phyloP scores from a whole-genome alignment of 257 asterid species.

The Scutellaria barbata region DNA sequence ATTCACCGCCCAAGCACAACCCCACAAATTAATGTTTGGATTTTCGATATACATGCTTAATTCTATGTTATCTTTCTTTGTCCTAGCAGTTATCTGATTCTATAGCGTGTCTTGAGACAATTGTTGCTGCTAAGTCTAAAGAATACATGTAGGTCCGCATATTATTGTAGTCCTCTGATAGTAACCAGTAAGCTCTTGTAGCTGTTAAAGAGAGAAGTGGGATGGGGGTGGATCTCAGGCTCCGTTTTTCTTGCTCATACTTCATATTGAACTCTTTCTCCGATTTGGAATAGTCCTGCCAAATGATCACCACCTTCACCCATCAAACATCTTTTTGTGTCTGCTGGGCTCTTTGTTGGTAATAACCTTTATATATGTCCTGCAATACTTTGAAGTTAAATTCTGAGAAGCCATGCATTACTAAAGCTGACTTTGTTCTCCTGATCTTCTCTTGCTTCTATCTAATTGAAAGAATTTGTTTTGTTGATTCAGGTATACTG shows the following conservation, averaged over 20 bases:
- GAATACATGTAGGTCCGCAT: background rate
- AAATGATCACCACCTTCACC: background rate
- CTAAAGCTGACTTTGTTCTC: slow-evolving; percentile 7
- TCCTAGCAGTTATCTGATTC: slow-evolving; percentile 1
- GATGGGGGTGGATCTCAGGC: background rate
- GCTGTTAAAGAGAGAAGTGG: slow-evolving; percentile 4
- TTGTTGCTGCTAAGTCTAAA: background rate
- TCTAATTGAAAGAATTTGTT: slow-evolving; percentile 24
- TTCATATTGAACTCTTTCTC: background rate
- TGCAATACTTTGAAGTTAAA: background rate
- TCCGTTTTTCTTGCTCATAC: background rate
- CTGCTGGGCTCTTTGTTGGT: slow-evolving; percentile 3
- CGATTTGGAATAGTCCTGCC: background rate
- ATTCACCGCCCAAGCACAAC: background rate
- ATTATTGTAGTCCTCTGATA: background rate
- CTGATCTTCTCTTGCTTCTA: slow-evolving; percentile 20
- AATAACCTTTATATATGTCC: slow-evolving; percentile 8
- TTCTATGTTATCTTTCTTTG: background rate
- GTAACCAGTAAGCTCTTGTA: background rate
- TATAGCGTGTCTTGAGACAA: background rate
- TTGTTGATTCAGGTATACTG: slow-evolving; percentile 79
- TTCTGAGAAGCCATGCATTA: slow-evolving; percentile 1
- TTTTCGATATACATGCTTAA: background rate
- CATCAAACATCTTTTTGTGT: background rate
- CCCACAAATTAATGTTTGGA: background rate